Evolutionary conservation across 306 rosid genomes (phyloP), one percentile per base, ranked within the genome.

Genomic region (Vigna hirtella): DNA sequence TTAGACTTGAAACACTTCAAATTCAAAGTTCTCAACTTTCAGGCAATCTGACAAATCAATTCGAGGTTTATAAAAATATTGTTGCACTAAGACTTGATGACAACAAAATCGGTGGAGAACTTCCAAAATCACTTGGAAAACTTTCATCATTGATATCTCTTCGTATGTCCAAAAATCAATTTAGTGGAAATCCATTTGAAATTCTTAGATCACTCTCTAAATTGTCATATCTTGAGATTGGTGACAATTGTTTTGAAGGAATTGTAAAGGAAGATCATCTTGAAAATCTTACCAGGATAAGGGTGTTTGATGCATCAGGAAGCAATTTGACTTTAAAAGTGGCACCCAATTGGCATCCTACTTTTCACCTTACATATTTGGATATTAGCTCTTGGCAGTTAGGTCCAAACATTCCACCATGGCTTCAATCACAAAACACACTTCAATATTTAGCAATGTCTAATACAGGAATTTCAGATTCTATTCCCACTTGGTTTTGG

Each of bases 361-460:
- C 2, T 18, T 74, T 79, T 18, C 51, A 52, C 0, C 17, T 74
- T 8, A 0, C 0, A 0, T 0, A 0, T 0, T 45, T 77, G 45
- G 1, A 2, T 3, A 10, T 84, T 53, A 6, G 8, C 9, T 51
- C 49, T 0, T 83, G 77, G 69, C 20, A 56, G 0, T 55, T 79
- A 18, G 76, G 81, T 38, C 76, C 78, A 2, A 26, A 7, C 6
- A 75, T 79, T 79, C 81, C 78, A 15, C 28, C 55, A 26, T 79
- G 81, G 87, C 49, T 79, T 58, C 43, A 17, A 0, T 75, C 81
- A 24, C 78, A 65, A 49, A 70, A 13, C 6, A 0, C 34, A 17
- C 68, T 83, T 38, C 0, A 34, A 5, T 5, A 34, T 34, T 4
- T 34, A 34, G 7, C 5, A 1, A 34, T 34, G 40, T 5, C 40